Base-by-base conservation (phyloP, 2,329 filamentous ascomycete species). In the Aspergillus sclerotialis region DNA sequence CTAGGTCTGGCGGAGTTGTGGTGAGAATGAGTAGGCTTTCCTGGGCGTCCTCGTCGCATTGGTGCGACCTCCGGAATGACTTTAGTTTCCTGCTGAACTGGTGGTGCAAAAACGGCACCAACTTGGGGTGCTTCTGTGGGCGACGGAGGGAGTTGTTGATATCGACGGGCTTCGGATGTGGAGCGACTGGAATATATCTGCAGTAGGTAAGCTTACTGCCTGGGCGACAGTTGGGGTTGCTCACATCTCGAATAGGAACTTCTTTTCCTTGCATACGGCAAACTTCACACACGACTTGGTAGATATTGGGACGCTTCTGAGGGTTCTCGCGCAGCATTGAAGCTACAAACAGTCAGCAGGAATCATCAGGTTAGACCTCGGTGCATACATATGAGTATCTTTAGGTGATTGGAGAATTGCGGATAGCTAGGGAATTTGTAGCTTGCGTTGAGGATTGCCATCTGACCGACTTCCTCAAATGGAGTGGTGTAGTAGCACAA, bases 401-500 rank as follows among this genome's bases (percentile, higher is more conserved):
- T 95, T 36, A 95, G 65, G 36, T 83, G 78, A 48, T 94, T 85
- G 0, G 92, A 95, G 58, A 98, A 98, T 12, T 76, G 69, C 17
- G 92, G 92, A 53, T 95, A 87, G 39, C 74, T 77, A 5, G 90
- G 92, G 52, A 86, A 98, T 53, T 85, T 89, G 72, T 86, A 96
- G 60, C 80, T 93, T 32, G 92, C 92, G 56, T 96, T 96, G 41
- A 98, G 68, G 44, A 98, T 98, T 9, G 92, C 92, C 69, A 96
- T 84, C 66, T 95, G 90, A 16, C 92, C 92, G 55, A 94, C 88
- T 44, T 96, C 90, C 64, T 98, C 92, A 52, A 98, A 98, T 1
- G 92, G 92, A 5, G 92, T 98, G 2, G 92, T 98, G 64, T 98
- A 98, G 64, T 96, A 98, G 69, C 92, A 98, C 42, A 98, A 73